A percentile compares a stretch with the other conserved stretches of the same genome.
Conservation (phyloP, 495 filamentous ascomycete genomes). For the Tuber aestivum region DNA sequence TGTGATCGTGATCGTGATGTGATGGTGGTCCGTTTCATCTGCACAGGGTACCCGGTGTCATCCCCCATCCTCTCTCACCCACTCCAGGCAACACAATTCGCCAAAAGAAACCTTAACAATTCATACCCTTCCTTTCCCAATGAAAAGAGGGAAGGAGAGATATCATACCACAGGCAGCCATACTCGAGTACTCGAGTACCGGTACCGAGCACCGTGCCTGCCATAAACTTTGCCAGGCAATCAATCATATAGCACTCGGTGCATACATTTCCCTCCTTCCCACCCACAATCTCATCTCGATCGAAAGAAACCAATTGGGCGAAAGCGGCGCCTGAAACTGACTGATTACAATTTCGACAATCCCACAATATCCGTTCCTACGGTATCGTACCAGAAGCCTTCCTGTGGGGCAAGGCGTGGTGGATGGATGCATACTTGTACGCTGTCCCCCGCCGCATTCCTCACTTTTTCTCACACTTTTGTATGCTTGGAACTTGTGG, state of each 20-base stretch:
- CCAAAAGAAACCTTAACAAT: background rate
- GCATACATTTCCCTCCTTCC: no score
- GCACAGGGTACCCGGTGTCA: background rate
- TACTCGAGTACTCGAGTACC: no score
- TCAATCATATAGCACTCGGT: background rate
- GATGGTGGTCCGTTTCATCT: conserved; percentile 3
- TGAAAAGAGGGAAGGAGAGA: background rate
- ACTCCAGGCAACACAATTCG: background rate
- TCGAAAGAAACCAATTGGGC: background rate
- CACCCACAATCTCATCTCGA: background rate
- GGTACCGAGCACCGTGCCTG: no score
- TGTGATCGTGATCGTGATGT: background rate
- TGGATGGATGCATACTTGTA: background rate
- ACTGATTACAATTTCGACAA: no score
- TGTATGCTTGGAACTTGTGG: background rate
- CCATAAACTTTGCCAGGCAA: no score
- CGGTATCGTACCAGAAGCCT: background rate
- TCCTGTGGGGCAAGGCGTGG: background rate
- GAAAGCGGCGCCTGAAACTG: background rate
- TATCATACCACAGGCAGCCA: background rate
- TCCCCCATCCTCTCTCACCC: no score
- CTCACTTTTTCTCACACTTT: no score
- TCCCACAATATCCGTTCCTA: background rate
- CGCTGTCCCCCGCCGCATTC: no score
- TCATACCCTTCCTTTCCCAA: background rate